Percentiles rank a stretch among this genome's conserved stretches.
Evolutionary conservation across 306 rosid genomes (phyloP).

Genomic region (Comarum palustre): DNA sequence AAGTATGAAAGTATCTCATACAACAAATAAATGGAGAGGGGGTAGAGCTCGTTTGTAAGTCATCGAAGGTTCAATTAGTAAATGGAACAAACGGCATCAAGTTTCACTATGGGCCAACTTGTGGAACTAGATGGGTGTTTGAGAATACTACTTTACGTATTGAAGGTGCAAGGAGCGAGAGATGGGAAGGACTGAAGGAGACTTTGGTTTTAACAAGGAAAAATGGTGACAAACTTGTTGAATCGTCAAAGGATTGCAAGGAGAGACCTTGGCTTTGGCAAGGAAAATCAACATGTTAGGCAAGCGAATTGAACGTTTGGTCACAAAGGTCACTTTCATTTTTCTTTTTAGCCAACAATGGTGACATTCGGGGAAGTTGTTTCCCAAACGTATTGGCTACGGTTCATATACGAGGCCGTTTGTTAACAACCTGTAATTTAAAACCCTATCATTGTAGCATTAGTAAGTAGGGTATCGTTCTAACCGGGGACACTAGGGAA

Average conservation of each 20-base stretch:
- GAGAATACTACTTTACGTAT: not conserved
- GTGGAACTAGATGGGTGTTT: not conserved
- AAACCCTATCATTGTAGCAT: no score
- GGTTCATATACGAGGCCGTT: not conserved
- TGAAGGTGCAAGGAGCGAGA: not conserved
- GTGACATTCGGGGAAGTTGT: no score
- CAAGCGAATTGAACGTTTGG: not conserved
- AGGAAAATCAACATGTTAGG: not conserved
- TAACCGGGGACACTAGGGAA: no score
- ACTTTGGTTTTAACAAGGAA: not conserved
- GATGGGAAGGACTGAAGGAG: slow-evolving; percentile 1
- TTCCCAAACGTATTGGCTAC: not conserved
- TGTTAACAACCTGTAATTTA: no score
- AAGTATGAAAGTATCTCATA: not conserved
- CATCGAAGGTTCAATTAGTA: not conserved
- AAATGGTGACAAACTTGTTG: not conserved
- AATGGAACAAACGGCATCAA: not conserved
- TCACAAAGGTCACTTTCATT: not conserved
- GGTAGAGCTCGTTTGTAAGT: not conserved
- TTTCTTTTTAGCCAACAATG: no score
- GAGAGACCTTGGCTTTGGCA: not conserved
- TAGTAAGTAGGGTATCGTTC: no score
- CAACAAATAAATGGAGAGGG: not conserved
- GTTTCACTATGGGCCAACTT: not conserved
- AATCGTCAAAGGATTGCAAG: not conserved